These are phyloP conservation scores for Pseudogymnoascus sp. DNA, from an alignment of 2,329 filamentous ascomycete species.

Conservation along the genomic window DNA sequence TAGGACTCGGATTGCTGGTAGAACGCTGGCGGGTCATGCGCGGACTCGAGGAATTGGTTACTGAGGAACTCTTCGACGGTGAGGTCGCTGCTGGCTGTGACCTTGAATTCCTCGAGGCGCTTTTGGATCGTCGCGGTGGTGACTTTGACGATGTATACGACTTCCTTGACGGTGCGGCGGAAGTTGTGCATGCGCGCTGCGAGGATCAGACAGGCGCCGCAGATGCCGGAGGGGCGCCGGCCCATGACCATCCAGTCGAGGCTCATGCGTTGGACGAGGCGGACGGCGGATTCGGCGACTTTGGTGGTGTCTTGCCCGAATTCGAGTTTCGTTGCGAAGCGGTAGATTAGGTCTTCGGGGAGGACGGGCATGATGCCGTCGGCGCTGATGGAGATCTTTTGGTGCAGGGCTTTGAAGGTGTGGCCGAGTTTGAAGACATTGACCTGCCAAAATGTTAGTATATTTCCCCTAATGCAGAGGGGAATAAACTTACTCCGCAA, in stretches of 20 bases:
- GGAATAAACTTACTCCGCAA: conserved; percentile 38
- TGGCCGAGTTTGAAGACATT: conserved; percentile 91
- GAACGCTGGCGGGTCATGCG: conserved; percentile 77
- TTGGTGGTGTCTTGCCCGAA: conserved; percentile 76
- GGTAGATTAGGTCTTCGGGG: conserved; percentile 82
- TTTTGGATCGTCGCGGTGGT: conserved; percentile 89
- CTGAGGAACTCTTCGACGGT: conserved; percentile 81
- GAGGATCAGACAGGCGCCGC: conserved; percentile 87
- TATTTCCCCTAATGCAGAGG: neutral
- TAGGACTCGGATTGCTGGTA: conserved; percentile 59
- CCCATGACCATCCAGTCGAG: conserved; percentile 96
- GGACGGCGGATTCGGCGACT: conserved; percentile 80
- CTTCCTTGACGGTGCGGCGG: conserved; percentile 81
- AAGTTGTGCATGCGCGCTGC: conserved; percentile 98
- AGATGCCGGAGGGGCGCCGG: conserved; percentile 85
- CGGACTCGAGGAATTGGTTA: conserved; percentile 62
- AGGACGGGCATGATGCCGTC: conserved; percentile 63
- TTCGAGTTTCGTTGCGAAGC: conserved; percentile 86
- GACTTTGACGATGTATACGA: conserved; percentile 97
- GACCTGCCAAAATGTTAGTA: conserved; percentile 43
- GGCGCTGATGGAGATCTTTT: conserved; percentile 63
- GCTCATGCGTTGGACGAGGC: conserved; percentile 87
- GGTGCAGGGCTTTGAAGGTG: conserved; percentile 76
- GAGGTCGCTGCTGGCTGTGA: conserved; percentile 74
- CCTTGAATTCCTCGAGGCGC: conserved; percentile 84